Evolutionary conservation across 108 stramenopile genomes (phyloP), one percentile per base, ranked within the genome.

Genomic region (Fragilariopsis cylindrus): DNA sequence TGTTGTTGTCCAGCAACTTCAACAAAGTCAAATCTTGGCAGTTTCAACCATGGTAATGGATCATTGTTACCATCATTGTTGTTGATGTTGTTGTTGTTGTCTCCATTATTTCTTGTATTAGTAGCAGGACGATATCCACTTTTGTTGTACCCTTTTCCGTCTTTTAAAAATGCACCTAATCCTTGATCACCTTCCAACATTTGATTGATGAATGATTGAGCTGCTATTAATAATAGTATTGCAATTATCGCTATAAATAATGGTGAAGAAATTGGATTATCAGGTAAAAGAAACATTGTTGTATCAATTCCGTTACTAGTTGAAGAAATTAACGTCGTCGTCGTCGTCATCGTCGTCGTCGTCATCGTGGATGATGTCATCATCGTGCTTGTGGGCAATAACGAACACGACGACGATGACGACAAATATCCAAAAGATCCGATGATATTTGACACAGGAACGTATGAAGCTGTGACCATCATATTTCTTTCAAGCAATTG

Each of bases 41-140:
- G 73, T 69, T 85, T 85, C 58, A 92, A 68, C 91, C 91, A 92
- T 2, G 88, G 91, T 57, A 91, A 58, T n/a, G 86, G 88, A 84
- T 91, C 90, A 16, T 66, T 42, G 39, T 70, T 68, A 43, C 19
- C 65, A 11, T 53, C 52, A 65, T 62, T 73, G 9, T 62, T 55
- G 50, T 72, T 65, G 42, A 41, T 18, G 21, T 21, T 69, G 9
- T 0, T 7, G 48, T 66, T 5, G 30, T 3, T 43, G 54, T 18
- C 13, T 62, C 18, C 19, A 16, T 15, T 74, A 71, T 1, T 71
- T 60, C 45, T 57, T 60, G 3, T 46, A 40, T 7, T 5, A 1
- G 7, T 60, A 9, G 60, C 55, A 4, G 87, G 75, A 47, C 74
- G 69, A 57, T 86, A 89, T n/a, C 72, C 85, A 7, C 83, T 84